Evolutionary conservation across 192 early-diverging fungal genomes (phyloP).

Genomic region (Coemansia sp.): DNA sequence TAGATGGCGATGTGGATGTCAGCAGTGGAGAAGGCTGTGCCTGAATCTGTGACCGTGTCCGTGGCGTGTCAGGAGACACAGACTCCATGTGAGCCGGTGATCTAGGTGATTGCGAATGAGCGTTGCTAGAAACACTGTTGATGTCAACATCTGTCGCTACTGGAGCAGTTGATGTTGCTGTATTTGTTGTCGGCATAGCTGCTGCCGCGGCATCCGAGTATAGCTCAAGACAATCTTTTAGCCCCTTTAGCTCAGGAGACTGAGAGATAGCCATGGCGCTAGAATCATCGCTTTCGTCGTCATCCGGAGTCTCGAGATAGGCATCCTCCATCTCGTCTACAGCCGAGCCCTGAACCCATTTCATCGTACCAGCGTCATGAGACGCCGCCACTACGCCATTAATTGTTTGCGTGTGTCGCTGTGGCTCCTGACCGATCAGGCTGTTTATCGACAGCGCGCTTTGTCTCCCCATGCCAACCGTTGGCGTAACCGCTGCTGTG

Average conservation of each 20-base stretch:
- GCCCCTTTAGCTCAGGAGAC: constrained; percentile 30
- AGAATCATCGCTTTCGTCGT: constrained; percentile 48
- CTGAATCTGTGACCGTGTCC: neutral
- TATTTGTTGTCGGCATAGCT: neutral
- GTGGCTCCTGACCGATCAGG: constrained; percentile 17
- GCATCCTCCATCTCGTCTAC: constrained; percentile 79
- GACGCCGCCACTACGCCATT: constrained; percentile 2
- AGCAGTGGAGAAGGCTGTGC: neutral
- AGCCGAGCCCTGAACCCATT: constrained; percentile 48
- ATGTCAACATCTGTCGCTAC: neutral
- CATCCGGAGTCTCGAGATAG: constrained; percentile 71
- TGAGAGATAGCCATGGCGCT: constrained; percentile 9
- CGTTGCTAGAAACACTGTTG: neutral
- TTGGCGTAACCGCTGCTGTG: constrained; percentile 40
- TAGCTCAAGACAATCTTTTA: constrained; percentile 33
- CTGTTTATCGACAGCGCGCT: constrained; percentile 46
- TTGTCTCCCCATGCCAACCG: constrained; percentile 34
- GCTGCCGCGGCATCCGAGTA: constrained; percentile 15
- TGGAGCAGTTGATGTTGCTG: neutral
- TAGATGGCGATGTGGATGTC: neutral
- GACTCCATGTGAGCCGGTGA: neutral
- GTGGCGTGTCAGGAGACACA: neutral
- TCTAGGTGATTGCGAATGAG: neutral
- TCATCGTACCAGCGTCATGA: neutral
- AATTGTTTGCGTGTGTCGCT: constrained; percentile 3